phyloP scores from a whole-genome alignment of 345 rosid species.

The Hirschfeldia incana region DNA sequence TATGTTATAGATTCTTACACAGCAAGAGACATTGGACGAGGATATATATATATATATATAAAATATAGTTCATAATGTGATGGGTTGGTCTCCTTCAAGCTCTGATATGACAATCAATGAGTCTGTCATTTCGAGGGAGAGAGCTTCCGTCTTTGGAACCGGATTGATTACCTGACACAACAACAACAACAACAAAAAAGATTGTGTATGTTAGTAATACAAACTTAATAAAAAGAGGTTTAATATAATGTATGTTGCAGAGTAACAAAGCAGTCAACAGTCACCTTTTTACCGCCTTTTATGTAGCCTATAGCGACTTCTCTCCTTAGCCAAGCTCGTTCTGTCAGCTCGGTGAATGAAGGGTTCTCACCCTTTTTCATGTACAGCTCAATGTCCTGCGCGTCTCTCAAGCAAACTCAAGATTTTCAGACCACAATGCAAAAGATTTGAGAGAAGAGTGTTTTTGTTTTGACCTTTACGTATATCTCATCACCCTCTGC shows the following conservation, averaged over 20 bases:
- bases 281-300: slow-evolving; percentile 70
- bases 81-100: slow-evolving; percentile 68
- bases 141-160: slow-evolving; percentile 60
- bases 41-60: too few species aligned
- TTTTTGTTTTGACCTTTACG: slow-evolving; percentile 57
- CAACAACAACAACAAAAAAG: neutral
- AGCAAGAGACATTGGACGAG: too few species aligned
- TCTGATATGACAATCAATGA: slow-evolving; percentile 86
- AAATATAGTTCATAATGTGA: slow-evolving; percentile 1
- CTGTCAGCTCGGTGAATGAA: slow-evolving; percentile 74
- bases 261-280: neutral
- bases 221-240: neutral
- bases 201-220: neutral
- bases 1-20: too few species aligned
- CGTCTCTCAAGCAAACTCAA: slow-evolving; percentile 1
- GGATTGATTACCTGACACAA: slow-evolving; percentile 80
- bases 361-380: slow-evolving; percentile 83
- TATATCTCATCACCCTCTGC: slow-evolving; percentile 98
- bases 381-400: slow-evolving; percentile 75
- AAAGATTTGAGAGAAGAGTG: neutral
- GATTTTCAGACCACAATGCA: slow-evolving; percentile 3
- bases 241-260: neutral
- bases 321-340: slow-evolving; percentile 70
- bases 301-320: slow-evolving; percentile 93
- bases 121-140: slow-evolving; percentile 57